Percentiles rank a stretch among this genome's conserved stretches.
phyloP scores from a whole-genome alignment of 176 grass and related monocot genomes.

The Thinopyrum elongatum region DNA sequence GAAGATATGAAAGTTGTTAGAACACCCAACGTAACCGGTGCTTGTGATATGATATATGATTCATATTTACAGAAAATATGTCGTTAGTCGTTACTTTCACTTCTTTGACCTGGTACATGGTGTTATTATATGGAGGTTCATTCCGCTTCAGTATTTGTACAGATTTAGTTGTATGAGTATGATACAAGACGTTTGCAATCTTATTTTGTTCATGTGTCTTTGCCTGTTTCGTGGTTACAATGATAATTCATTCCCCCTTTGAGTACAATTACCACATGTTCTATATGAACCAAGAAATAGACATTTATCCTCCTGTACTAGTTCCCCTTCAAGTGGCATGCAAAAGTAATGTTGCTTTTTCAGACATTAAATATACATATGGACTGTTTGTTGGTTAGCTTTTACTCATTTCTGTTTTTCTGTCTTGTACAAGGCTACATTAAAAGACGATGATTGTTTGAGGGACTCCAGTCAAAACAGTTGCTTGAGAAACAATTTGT shows the following conservation, averaged over 20 bases:
- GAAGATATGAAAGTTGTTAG: background rate
- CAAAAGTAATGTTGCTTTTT: background rate
- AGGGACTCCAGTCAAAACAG: constrained; percentile 19
- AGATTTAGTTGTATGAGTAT: background rate
- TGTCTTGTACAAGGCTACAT: constrained; percentile 30
- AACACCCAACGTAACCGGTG: background rate
- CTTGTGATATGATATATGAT: background rate
- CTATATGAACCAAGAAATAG: constrained; percentile 14
- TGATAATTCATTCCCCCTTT: background rate
- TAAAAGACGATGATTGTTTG: constrained; percentile 23
- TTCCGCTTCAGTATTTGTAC: background rate
- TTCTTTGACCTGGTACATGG: constrained; percentile 12
- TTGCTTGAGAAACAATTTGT: constrained; percentile 12
- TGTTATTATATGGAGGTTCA: background rate
- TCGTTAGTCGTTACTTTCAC: background rate
- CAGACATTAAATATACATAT: background rate
- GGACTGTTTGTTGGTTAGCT: background rate
- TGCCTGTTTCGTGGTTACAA: background rate
- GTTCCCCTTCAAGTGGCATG: constrained; percentile 5
- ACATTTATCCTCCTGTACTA: background rate
- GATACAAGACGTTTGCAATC: background rate
- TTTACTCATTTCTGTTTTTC: constrained; percentile 27
- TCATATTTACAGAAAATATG: background rate
- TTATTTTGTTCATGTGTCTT: background rate
- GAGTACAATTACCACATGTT: background rate